Conservation (phyloP, 2,329 filamentous ascomycete genomes). For the Lachnellula subtilissima region DNA sequence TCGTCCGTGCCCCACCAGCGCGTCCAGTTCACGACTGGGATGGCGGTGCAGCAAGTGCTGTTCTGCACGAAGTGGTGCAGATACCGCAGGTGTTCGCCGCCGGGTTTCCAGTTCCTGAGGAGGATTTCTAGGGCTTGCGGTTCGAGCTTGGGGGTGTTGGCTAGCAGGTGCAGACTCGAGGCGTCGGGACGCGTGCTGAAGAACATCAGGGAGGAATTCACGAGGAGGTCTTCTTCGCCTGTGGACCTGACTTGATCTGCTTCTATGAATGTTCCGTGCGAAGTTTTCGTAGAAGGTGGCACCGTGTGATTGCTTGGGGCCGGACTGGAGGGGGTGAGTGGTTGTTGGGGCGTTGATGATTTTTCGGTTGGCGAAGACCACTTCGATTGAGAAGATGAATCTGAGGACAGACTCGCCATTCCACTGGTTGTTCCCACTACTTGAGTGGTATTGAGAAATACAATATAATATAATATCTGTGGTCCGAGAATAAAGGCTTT, state of each 20-base stretch:
- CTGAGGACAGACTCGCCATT: neutral
- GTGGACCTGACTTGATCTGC: neutral
- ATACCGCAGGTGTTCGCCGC: slow-evolving; percentile 8
- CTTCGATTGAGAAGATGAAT: neutral
- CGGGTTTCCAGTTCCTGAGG: slow-evolving; percentile 11
- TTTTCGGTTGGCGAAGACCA: neutral
- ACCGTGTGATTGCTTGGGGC: neutral
- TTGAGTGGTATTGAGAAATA: neutral
- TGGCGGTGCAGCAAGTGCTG: neutral
- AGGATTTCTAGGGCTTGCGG: slow-evolving; percentile 12
- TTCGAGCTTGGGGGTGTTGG: slow-evolving; percentile 1
- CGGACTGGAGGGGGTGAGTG: neutral
- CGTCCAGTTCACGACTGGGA: slow-evolving; percentile 6
- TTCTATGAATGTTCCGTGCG: neutral
- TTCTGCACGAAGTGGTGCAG: slow-evolving; percentile 1
- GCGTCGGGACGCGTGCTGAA: slow-evolving; percentile 9
- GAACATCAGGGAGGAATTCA: slow-evolving; percentile 15
- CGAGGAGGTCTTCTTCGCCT: neutral
- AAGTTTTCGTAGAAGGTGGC: neutral
- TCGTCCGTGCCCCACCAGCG: slow-evolving; percentile 6
- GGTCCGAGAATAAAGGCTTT: neutral
- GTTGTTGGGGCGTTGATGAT: neutral
- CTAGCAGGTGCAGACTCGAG: slow-evolving; percentile 3
- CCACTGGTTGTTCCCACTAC: neutral
- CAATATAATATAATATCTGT: neutral